Evolutionary conservation across 495 filamentous ascomycete species (phyloP).

Genomic region (Talaromyces wortmannii): DNA sequence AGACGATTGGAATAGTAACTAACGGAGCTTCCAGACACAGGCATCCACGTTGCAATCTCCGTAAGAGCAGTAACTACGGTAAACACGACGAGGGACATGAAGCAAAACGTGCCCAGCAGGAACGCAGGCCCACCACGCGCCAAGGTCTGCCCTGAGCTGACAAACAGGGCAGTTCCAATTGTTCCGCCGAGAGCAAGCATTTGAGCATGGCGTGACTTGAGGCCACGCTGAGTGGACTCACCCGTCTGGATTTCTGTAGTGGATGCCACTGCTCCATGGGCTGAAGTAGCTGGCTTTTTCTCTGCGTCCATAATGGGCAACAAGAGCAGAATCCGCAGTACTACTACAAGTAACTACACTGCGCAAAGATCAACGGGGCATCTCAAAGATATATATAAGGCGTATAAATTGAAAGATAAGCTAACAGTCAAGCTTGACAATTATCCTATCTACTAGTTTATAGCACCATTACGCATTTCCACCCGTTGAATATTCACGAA

Average conservation of each 20-base stretch:
- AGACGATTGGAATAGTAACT: conserved; percentile 24
- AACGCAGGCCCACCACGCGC: conserved; percentile 67
- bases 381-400: neutral
- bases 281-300: neutral
- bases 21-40: conserved; percentile 47
- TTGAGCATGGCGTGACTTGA: conserved; percentile 63
- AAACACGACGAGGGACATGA: too few species aligned
- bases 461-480: too few species aligned
- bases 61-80: too few species aligned
- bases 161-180: conserved; percentile 73
- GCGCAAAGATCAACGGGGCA: too few species aligned
- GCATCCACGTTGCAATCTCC: too few species aligned
- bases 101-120: conserved; percentile 37
- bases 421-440: neutral
- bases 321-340: neutral
- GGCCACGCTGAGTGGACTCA: conserved; percentile 48
- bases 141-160: conserved; percentile 63
- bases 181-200: conserved; percentile 72
- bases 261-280: neutral
- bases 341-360: neutral
- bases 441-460: too few species aligned
- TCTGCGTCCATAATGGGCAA: neutral
- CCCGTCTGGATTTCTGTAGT: neutral
- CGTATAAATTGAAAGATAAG: neutral
- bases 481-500: too few species aligned